Evolutionary conservation across 2,329 filamentous ascomycete genomes (phyloP).

Genomic region (Trichoderma pleuroti): DNA sequence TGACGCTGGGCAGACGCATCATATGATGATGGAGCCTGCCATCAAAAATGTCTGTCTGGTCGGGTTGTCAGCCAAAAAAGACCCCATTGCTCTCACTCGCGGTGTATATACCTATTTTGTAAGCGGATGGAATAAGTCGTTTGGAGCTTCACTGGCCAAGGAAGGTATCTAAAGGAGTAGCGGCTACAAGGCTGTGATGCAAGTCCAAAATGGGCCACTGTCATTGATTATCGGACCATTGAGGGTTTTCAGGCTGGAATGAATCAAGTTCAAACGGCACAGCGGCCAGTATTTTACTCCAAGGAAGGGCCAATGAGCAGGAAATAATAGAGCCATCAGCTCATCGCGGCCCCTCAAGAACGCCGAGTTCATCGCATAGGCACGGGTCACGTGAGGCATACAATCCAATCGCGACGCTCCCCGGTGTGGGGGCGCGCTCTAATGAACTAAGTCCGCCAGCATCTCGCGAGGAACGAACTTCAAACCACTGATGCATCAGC

Average conservation of each 20-base stretch:
- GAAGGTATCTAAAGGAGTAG: conserved; percentile 15
- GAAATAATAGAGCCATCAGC: conserved; percentile 24
- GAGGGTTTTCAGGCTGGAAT: conserved; percentile 5
- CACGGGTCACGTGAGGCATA: conserved; percentile 24
- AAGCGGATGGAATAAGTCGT: conserved; percentile 13
- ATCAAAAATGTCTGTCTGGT: conserved; percentile 8
- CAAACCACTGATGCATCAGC: conserved; percentile 14
- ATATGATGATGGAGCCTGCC: conserved; percentile 12
- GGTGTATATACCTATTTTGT: conserved; percentile 6
- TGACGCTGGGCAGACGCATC: conserved; percentile 26
- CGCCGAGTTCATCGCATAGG: conserved; percentile 21
- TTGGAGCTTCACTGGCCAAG: conserved; percentile 21
- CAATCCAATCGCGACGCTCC: conserved; percentile 18
- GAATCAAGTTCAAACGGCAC: conserved; percentile 12
- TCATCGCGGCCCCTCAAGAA: conserved; percentile 26
- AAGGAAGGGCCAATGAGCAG: conserved; percentile 26
- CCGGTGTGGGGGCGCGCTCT: conserved; percentile 22
- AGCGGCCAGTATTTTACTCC: conserved; percentile 22
- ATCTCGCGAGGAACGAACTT: conserved; percentile 11
- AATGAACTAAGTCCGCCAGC: conserved; percentile 3
- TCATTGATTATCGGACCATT: conserved; percentile 14
- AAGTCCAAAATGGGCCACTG: neutral
- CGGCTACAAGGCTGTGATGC: conserved; percentile 5
- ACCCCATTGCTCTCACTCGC: conserved; percentile 7
- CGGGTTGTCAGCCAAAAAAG: conserved; percentile 13